Conservation (phyloP, 2,329 filamentous ascomycete species). For the Xylaria arbuscula region DNA sequence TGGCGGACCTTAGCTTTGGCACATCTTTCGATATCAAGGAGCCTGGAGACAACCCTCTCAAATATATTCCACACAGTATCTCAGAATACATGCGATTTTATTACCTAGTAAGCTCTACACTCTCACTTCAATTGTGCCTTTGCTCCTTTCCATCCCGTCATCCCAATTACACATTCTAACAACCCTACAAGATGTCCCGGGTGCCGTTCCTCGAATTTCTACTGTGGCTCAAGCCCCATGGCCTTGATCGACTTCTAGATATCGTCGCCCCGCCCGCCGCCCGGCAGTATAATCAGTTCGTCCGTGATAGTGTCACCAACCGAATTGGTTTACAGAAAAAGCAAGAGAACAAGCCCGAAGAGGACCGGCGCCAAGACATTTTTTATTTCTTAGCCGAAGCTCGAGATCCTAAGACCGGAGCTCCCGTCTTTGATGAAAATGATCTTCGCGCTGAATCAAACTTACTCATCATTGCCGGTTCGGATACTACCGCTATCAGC, state of each 20-base stretch:
- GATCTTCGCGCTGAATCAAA: conserved; percentile 40
- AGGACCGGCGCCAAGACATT: conserved; percentile 41
- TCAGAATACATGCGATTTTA: not conserved
- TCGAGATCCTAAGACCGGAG: conserved; percentile 36
- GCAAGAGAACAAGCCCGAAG: conserved; percentile 35
- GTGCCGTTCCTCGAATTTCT: conserved; percentile 28
- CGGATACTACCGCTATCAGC: not conserved
- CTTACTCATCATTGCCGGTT: conserved; percentile 9
- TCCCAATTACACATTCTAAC: not conserved
- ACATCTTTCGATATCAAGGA: conserved; percentile 45
- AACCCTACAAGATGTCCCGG: conserved; percentile 33
- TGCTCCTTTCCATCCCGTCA: no score
- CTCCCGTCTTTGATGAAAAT: conserved; percentile 32
- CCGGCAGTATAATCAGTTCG: conserved; percentile 34
- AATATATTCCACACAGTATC: conserved; percentile 20
- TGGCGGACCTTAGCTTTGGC: conserved; percentile 43
- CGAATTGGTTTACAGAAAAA: conserved; percentile 37
- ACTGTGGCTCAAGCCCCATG: conserved; percentile 41
- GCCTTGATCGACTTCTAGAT: conserved; percentile 36
- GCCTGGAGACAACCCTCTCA: conserved; percentile 40
- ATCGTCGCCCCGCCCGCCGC: conserved; percentile 31
- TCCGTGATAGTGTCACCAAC: conserved; percentile 35
- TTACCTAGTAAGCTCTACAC: not conserved
- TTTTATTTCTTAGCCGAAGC: conserved; percentile 44
- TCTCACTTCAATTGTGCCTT: no score